Base-by-base conservation (phyloP, 352 stramenopile species). In the Pythium vanterpoolii region DNA sequence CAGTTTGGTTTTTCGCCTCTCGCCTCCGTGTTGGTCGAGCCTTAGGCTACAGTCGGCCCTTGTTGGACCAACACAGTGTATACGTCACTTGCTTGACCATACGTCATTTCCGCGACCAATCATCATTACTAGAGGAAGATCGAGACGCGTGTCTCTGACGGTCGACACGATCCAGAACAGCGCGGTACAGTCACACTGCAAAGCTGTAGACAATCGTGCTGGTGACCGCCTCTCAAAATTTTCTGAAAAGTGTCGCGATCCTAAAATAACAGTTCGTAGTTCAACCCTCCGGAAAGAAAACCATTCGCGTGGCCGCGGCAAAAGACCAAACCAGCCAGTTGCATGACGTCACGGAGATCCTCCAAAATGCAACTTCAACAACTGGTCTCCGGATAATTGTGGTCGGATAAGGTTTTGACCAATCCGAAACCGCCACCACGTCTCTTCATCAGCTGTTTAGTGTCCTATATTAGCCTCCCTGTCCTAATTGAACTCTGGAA, bases 351-450 rank as follows among this genome's bases (percentile, higher is more conserved):
- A 64, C 39, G 40, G 33, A 34, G 50, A 64, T 64, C 56, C 47
- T n/a, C 34, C 34, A 55, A 64, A 27, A 49, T 64, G 31, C 56
- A 64, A 64, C 56, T 64, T 64, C 56, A 64, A 64, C 56, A 64
- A 31, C 8, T 45, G 18, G n/a, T 43, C 11, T 60, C 53, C 53
- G 53, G 53, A 60, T 60, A 60, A 52, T n/a, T 16, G 9, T 14
- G 40, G 52, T 43, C 53, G 53, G 53, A 60, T 60, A 36, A 13
- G 7, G 33, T 30, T 39, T n/a, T 40, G 28, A 13, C 52, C 52
- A 60, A 60, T 60, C 52, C 14, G 21, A 16, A 34, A 26, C 40
- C 27, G 39, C 54, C 54, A 61, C 14, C 13, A n/a, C 8, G 11
- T n/a, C 23, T 8, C 43, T 33, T 19, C 55, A 9, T 9, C 43